A percentile compares a stretch with the other conserved stretches of the same genome.
Evolutionary conservation across 2,329 filamentous ascomycete species (phyloP).

Genomic region (Neofusicoccum sp.): DNA sequence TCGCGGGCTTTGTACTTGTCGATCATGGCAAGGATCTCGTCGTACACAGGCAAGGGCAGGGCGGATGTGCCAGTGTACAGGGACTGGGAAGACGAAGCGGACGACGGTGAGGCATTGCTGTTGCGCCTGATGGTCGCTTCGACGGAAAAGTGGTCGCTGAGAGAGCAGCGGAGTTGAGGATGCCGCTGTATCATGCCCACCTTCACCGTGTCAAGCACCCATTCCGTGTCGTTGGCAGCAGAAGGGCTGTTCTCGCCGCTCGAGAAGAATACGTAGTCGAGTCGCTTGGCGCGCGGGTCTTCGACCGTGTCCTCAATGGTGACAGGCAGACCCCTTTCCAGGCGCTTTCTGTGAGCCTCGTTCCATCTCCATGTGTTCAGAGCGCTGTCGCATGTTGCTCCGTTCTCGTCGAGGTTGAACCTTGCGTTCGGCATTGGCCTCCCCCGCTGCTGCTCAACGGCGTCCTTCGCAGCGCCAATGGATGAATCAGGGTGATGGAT

Average conservation of each 20-base stretch:
- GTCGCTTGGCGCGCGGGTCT: conserved; percentile 78
- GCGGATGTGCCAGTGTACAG: background rate
- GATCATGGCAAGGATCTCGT: conserved; percentile 73
- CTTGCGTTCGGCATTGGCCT: conserved; percentile 72
- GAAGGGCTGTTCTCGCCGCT: conserved; percentile 33
- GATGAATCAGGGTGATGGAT: conserved; percentile 82
- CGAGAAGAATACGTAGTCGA: conserved; percentile 90
- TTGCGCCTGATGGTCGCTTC: conserved; percentile 67
- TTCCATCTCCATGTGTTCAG: conserved; percentile 95
- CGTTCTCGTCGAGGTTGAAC: conserved; percentile 78
- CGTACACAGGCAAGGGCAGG: conserved; percentile 60
- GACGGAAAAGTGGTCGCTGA: conserved; percentile 95
- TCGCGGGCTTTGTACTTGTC: conserved; percentile 71
- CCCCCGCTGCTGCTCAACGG: conserved; percentile 66
- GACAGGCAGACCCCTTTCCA: conserved; percentile 67
- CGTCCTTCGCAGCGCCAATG: conserved; percentile 70
- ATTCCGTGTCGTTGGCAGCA: conserved; percentile 47
- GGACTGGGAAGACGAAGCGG: background rate
- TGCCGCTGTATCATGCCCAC: conserved; percentile 84
- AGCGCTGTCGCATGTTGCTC: conserved; percentile 81
- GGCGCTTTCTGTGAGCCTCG: conserved; percentile 66
- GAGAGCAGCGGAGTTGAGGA: conserved; percentile 76
- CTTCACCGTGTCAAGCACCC: conserved; percentile 70
- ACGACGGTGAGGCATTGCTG: conserved; percentile 8
- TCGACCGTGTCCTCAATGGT: conserved; percentile 64